Evolutionary conservation across 1,284 basidiomycete species (phyloP), one percentile per base, ranked within the genome.

Genomic region (Exobasidium cylindrosporum): DNA sequence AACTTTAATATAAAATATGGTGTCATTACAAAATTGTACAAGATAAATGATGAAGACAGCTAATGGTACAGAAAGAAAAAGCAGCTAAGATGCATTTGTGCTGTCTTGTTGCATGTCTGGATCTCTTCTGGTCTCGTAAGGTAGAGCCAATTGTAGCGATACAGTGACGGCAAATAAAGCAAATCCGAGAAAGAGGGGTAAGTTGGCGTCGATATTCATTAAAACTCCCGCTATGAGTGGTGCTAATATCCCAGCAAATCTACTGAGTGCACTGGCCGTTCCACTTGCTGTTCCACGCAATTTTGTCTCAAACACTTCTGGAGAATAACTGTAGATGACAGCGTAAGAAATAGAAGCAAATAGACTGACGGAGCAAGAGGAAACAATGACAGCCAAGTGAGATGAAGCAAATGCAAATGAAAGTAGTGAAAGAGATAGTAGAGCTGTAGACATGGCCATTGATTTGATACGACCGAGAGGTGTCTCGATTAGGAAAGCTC

Each of bases 401-500:
- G 46, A 67, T 24, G 44, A 61, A 5, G 58, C 67, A 23, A 64
- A 46, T 17, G 69, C 62, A 44, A 78, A 79, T 1, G 68, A 35
- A 2, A 73, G 59, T 44, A 78, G 65, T 2, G 68, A 56, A 14
- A 61, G 54, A 10, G 67, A 63, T 61, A 75, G 76, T 17, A 64
- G 31, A 6, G 58, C 60, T 3, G 70, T 68, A n/a, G 71, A 67
- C 40, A 62, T 56, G 14, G 72, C 65, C 59, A 98, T 84, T 0
- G 92, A 90, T 21, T 45, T 81, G 5, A 83, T 85, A 32, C 92
- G 84, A 0, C 94, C 94, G 21, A 65, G 35, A 1, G 82, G 80
- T 0, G 87, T 84, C 75, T 95, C 90, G 52, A 97, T 88, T 79
- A 96, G 85, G 80, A 86, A 95, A 6, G 95, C 93, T 21, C 92